Conservation (phyloP, 441 rosid species). For the Biscutella laevigata region DNA sequence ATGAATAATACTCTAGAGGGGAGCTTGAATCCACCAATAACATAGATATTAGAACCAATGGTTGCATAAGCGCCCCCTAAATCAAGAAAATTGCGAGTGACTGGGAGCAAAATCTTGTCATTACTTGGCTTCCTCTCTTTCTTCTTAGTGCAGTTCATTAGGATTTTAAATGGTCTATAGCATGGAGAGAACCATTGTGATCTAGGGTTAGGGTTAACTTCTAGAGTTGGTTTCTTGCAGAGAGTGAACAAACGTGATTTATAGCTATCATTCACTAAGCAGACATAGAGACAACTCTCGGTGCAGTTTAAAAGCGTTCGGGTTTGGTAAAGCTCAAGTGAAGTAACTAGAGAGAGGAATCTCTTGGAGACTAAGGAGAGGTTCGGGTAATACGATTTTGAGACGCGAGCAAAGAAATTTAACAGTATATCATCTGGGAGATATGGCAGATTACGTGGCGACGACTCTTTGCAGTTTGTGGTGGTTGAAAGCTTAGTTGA, state of each 20-base stretch:
- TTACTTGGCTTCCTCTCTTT: neutral
- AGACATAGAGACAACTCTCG: neutral
- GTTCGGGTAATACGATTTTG: neutral
- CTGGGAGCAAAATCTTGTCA: neutral
- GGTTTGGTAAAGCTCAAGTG: neutral
- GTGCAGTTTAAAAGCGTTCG: neutral
- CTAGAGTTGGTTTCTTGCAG: neutral
- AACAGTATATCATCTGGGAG: neutral
- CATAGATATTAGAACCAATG: neutral
- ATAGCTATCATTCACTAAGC: neutral
- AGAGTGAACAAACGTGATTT: neutral
- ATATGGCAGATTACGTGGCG: too few relatives aligned
- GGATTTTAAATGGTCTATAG: too few relatives aligned
- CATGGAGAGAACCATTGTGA: too few relatives aligned
- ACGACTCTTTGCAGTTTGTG: too few relatives aligned
- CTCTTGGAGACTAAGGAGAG: neutral
- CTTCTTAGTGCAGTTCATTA: too few relatives aligned
- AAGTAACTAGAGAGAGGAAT: neutral
- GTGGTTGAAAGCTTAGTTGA: too few relatives aligned
- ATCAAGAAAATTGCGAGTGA: neutral
- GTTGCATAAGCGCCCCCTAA: neutral
- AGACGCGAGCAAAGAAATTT: neutral
- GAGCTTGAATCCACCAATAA: neutral
- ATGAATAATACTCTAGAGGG: neutral
- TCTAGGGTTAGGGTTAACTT: too few relatives aligned